Conservation (phyloP, 2,329 filamentous ascomycete species). For the Trichoderma oligosporum region DNA sequence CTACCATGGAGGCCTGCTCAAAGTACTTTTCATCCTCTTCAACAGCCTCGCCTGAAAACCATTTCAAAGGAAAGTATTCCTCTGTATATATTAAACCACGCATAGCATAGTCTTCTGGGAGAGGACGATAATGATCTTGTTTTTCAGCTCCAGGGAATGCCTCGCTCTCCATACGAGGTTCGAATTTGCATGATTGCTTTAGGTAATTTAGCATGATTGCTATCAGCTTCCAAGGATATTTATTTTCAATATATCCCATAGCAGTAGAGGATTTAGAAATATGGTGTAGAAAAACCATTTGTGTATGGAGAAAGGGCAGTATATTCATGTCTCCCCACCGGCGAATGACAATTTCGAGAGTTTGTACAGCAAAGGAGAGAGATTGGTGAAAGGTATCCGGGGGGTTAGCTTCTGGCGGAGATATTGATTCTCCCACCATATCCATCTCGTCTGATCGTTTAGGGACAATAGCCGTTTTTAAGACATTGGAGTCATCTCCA, state of each 20-base stretch:
- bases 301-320: conserved; percentile 59
- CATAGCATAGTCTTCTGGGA: conserved; percentile 67
- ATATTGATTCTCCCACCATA: conserved; percentile 24
- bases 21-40: conserved; percentile 67
- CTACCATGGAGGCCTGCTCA: conserved; percentile 56
- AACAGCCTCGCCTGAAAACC: conserved; percentile 55
- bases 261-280: conserved; percentile 41
- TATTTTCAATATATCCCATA: conserved; percentile 41
- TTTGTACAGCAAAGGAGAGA: conserved; percentile 41
- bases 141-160: conserved; percentile 47
- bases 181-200: conserved; percentile 26
- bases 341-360: conserved; percentile 45
- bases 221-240: conserved; percentile 51
- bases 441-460: conserved; percentile 22
- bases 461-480: conserved; percentile 40
- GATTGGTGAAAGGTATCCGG: conserved; percentile 35
- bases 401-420: conserved; percentile 21
- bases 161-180: conserved; percentile 38
- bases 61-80: conserved; percentile 54
- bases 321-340: conserved; percentile 56
- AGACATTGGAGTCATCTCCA: conserved; percentile 41
- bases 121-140: conserved; percentile 46
- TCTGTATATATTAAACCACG: conserved; percentile 60
- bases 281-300: conserved; percentile 55
- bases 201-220: conserved; percentile 39